These are phyloP conservation scores for Umbelopsis sp. DNA, from an alignment of 371 early-diverging fungal genomes.

Conservation along the genomic window DNA sequence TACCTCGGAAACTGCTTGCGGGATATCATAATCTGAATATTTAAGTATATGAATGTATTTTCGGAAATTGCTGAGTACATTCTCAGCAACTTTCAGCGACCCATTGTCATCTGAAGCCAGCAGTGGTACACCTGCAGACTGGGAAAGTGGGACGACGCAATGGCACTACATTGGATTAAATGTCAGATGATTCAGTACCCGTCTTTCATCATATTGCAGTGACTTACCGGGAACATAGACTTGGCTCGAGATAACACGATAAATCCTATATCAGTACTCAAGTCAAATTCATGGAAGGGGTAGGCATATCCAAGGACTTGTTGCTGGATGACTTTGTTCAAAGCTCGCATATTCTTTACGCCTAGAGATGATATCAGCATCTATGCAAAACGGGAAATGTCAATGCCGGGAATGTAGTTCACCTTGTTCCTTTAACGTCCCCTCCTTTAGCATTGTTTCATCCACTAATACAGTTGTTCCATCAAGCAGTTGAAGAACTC, in stretches of 20 bases:
- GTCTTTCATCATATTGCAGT: neutral
- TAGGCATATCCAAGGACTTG: slow-evolving; percentile 63
- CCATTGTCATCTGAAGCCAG: slow-evolving; percentile 27
- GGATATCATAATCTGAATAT: slow-evolving; percentile 49
- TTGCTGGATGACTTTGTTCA: slow-evolving; percentile 52
- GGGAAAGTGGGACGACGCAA: neutral
- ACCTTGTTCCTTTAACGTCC: slow-evolving; percentile 60
- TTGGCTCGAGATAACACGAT: slow-evolving; percentile 56
- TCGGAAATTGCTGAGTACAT: slow-evolving; percentile 42
- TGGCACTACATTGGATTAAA: neutral
- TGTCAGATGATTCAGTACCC: neutral
- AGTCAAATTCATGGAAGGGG: slow-evolving; percentile 64
- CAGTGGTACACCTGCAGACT: slow-evolving; percentile 35
- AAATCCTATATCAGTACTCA: slow-evolving; percentile 60
- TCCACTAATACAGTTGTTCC: slow-evolving; percentile 63
- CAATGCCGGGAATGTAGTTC: neutral
- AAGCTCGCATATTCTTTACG: slow-evolving; percentile 62
- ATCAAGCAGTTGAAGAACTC: slow-evolving; percentile 59
- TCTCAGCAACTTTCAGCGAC: slow-evolving; percentile 11
- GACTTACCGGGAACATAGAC: slow-evolving; percentile 63
- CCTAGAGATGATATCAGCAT: slow-evolving; percentile 32
- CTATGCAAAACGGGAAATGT: neutral
- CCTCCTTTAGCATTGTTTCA: slow-evolving; percentile 67
- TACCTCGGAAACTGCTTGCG: slow-evolving; percentile 61
- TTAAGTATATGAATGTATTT: slow-evolving; percentile 53